These are phyloP conservation scores for Penstemon davidsonii DNA, from an alignment of 257 asterid species.

Conservation along the genomic window DNA sequence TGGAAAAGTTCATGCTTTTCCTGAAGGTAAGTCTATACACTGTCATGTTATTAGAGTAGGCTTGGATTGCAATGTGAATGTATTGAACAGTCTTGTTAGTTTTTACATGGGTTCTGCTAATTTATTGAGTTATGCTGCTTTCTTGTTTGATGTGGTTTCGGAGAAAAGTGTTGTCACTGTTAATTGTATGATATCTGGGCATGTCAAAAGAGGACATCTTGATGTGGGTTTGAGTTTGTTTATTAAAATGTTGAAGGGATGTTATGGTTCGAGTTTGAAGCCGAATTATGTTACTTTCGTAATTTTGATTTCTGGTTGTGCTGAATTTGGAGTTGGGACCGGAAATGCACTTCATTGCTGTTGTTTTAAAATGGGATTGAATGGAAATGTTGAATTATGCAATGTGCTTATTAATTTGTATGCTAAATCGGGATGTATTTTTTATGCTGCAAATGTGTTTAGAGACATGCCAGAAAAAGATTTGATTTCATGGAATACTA, in stretches of 20 bases:
- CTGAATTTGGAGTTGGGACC: constrained; percentile 26
- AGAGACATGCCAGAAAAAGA: constrained; percentile 33
- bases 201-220: constrained; percentile 34
- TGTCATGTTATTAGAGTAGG: constrained; percentile 44
- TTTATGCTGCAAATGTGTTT: constrained; percentile 40
- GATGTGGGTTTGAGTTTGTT: constrained; percentile 40
- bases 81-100: constrained; percentile 44
- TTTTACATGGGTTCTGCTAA: constrained; percentile 42
- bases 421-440: constrained; percentile 36
- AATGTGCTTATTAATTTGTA: constrained; percentile 46
- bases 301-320: constrained; percentile 41
- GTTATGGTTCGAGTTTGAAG: constrained; percentile 39
- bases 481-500: constrained; percentile 47
- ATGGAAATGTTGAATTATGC: constrained; percentile 36
- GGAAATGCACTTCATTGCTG: constrained; percentile 43
- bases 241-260: constrained; percentile 39
- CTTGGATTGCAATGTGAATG: constrained; percentile 42
- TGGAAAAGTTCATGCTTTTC: constrained; percentile 36
- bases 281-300: constrained; percentile 45
- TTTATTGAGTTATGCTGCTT: constrained; percentile 33
- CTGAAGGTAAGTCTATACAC: constrained; percentile 50
- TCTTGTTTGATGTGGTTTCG: constrained; percentile 36
- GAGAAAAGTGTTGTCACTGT: constrained; percentile 43
- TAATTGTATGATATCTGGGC: constrained; percentile 50
- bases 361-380: constrained; percentile 40